Base-by-base conservation (phyloP, 345 rosid species). In the Passiflora organensis region DNA sequence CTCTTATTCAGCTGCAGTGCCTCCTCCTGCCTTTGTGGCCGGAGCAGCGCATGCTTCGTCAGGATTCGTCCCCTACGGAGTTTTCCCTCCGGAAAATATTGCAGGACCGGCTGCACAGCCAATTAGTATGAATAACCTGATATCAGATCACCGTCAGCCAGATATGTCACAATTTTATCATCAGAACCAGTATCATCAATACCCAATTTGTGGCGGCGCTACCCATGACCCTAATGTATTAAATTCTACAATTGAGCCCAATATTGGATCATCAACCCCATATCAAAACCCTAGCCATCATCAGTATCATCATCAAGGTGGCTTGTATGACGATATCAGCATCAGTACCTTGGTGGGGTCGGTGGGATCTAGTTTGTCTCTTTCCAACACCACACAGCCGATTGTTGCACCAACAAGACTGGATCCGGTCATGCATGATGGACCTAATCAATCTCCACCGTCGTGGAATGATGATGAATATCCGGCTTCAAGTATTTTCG, bases 381-480 rank as follows among this genome's bases (percentile, higher is more conserved):
- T 80, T 13, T 43, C 79, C 1, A n/a, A 48, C 20, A 52, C 13
- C 3, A 48, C 62, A 53, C 75, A 72, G 59, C 53, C 73, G 24
- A 43, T 58, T 6, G 66, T 67, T 62, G 62, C 84, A 70, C 79
- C 82, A 17, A 60, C 24, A 54, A 68, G 37, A 23, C 49, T 44
- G 49, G 83, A 76, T 74, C 85, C 85, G 15, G 71, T 64, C 23
- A 60, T 70, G 51, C 53, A 69, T 15, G 77, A 65, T 14, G 79
- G 72, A 17, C 76, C 75, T 5, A 80, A 72, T 47, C 75, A 82
- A 18, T 75, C 85, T 19, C 80, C 88, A 0, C 32, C 81, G 6
- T 53, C 78, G 24, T 85, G 96, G 96, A 72, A 70, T 20, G 96
- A 81, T 54, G 94, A 88, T 37, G 80, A 75, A 34, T 79, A 66